Evolutionary conservation across 331 rosid genomes (phyloP).

Genomic region (Pyrus hybrid): DNA sequence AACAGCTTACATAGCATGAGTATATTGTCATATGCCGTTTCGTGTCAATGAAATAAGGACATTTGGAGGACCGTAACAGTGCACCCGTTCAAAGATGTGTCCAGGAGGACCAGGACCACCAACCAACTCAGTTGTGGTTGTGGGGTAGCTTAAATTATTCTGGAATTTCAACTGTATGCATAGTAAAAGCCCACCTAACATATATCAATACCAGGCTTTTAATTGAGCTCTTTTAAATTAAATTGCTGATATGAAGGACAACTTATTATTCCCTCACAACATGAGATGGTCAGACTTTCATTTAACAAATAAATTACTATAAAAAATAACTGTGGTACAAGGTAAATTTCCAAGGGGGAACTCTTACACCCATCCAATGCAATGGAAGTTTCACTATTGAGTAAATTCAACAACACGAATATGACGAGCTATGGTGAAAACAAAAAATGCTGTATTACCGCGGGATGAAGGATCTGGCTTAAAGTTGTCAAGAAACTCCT

Average conservation of each 20-base stretch:
- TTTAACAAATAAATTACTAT: constrained; percentile 15
- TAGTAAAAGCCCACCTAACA: no score
- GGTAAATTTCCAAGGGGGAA: constrained; percentile 5
- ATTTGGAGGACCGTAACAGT: no score
- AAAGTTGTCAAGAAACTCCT: constrained; percentile 20
- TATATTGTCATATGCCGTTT: no score
- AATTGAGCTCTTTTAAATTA: no score
- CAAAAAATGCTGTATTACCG: background rate
- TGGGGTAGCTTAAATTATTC: no score
- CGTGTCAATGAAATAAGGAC: no score
- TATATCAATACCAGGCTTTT: background rate
- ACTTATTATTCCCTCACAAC: background rate
- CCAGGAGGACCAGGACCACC: no score
- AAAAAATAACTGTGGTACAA: constrained; percentile 28
- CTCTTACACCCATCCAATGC: constrained; percentile 18
- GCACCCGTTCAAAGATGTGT: no score
- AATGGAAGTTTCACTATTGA: constrained; percentile 6
- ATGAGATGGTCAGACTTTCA: background rate
- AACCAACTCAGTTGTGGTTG: no score
- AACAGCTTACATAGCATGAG: no score
- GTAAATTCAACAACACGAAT: constrained; percentile 20
- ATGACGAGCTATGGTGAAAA: constrained; percentile 20
- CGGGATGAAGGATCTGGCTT: constrained; percentile 14
- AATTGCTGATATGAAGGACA: background rate
- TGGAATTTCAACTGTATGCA: no score